Evolutionary conservation across 1,284 basidiomycete species (phyloP), one percentile per base, ranked within the genome.

Genomic region (Heliocybe sulcata): DNA sequence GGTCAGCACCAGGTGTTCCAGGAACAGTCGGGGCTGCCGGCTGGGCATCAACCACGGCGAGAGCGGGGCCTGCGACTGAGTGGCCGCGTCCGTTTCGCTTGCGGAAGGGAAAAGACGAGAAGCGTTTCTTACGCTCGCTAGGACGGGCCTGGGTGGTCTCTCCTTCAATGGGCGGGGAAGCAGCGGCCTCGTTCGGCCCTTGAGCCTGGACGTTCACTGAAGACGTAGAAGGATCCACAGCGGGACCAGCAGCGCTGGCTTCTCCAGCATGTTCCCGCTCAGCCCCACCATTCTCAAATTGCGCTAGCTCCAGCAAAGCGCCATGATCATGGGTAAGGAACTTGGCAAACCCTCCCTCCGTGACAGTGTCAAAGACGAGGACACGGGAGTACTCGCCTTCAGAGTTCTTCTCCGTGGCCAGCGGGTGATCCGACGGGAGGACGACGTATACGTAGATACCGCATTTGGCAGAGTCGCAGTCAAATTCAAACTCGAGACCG

Each of bases 401-500:
- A 8, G 23, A n/a, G 54, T 70, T 66, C 23, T 64, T 56, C 55
- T 64, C 71, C 56, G 72, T 72, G 35, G 75, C 66, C 10, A 77
- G 74, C 2, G 79, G 78, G 52, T 85, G 80, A 45, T 77, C 75
- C 12, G 84, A 78, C 1, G 83, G 76, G 0, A 91, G 75, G 45
- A 89, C 73, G 47, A 91, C 83, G 57, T 87, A 77, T 26, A 94
- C 79, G 26, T 83, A 82, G 59, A 95, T 83, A 20, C 77, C 80
- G 63, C 90, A 92, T 62, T 85, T 85, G 11, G 91, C 85, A 0
- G 92, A 85, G 59, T 92, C 91, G 60, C 89, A 91, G 65, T 95
- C 93, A 67, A 88, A 95, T 67, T 87, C 86, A 69, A 95, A 95
- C 66, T 92, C 90, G 55, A 94, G 76, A 16, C 84, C 81, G 62